Evolutionary conservation across 495 filamentous ascomycete species (phyloP).

Genomic region (Aspergillus conjunctus): DNA sequence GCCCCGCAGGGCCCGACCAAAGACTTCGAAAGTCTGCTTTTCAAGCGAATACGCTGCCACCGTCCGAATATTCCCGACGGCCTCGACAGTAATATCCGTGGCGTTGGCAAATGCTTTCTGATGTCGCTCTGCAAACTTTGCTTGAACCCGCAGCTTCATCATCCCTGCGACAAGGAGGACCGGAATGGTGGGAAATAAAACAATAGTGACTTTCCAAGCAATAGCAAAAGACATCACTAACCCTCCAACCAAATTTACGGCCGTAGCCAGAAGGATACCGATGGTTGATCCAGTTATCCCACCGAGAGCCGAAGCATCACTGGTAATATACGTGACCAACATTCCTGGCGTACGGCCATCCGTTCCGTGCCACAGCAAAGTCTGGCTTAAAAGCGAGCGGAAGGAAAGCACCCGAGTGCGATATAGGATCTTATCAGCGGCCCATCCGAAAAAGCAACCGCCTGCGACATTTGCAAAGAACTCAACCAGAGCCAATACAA

Average conservation of each 20-base stretch:
- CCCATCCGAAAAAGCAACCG: conserved; percentile 50
- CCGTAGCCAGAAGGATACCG: conserved; percentile 45
- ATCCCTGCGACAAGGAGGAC: conserved; percentile 44
- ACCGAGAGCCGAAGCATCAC: conserved; percentile 47
- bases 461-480: conserved; percentile 48
- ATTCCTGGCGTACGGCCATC: conserved; percentile 44
- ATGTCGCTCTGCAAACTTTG: conserved; percentile 60
- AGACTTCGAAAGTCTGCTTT: conserved; percentile 39
- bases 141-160: conserved; percentile 54
- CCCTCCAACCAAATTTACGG: conserved; percentile 38
- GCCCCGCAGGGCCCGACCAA: conserved; percentile 41
- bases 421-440: conserved; percentile 52
- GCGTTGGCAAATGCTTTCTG: conserved; percentile 53
- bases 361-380: conserved; percentile 51
- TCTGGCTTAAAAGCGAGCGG: conserved; percentile 51
- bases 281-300: conserved; percentile 47
- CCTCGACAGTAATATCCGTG: conserved; percentile 51
- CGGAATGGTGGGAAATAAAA: conserved; percentile 41
- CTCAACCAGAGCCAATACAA: conserved; percentile 50
- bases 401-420: conserved; percentile 49
- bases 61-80: conserved; percentile 51
- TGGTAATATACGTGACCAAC: conserved; percentile 50
- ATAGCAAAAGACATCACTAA: conserved; percentile 38
- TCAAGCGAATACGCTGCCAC: conserved; percentile 53
- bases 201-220: conserved; percentile 45